Base-by-base conservation (phyloP, 441 rosid genomes). In the Breynia disticha region DNA sequence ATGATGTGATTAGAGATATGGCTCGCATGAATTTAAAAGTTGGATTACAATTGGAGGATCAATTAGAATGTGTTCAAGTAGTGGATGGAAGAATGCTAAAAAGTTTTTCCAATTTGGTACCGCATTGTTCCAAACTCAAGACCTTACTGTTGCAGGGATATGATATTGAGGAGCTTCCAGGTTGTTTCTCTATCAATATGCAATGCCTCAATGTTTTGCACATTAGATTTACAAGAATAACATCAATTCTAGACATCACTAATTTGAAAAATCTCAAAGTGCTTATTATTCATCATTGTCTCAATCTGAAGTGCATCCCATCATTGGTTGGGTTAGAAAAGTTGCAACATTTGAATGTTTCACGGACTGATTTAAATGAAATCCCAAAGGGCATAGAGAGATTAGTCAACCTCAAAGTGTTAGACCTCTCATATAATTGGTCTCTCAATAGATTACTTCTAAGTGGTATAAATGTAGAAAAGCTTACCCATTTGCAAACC, bases 101-200 rank as follows among this genome's bases (percentile, higher is more conserved):
- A n/a, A n/a, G n/a, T n/a, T n/a, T n/a, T n/a, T n/a, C n/a, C n/a
- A n/a, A n/a, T n/a, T n/a, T n/a, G n/a, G n/a, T 52, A 17, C 54
- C 62, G 16, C 28, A 43, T 13, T 62, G 63, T n/a, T 55, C 46
- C 11, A 45, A 4, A 14, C 57, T 63, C 21, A 24, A 35, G 14
- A 60, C 57, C n/a, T 49, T 66, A 16, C 17, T 59, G 48, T 17
- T 71, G 49, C 24, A 1, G 0, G 24, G 2, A 59, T 53, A 20
- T 0, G 0, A 15, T 3, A 7, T 1, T 16, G 18, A 1, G 18
- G n/a, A 46, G 8, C 7, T 46, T 9, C 7, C 19, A 46, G 0
- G 20, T 46, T 16, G 20, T 46, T 16, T 46, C 19, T 46, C 17
- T 19, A 12, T 7, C 8, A 16, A 46, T 18, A 46, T 46, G n/a